Evolutionary conservation across 306 rosid genomes (phyloP).

Genomic region (Luffa aegyptiaca): DNA sequence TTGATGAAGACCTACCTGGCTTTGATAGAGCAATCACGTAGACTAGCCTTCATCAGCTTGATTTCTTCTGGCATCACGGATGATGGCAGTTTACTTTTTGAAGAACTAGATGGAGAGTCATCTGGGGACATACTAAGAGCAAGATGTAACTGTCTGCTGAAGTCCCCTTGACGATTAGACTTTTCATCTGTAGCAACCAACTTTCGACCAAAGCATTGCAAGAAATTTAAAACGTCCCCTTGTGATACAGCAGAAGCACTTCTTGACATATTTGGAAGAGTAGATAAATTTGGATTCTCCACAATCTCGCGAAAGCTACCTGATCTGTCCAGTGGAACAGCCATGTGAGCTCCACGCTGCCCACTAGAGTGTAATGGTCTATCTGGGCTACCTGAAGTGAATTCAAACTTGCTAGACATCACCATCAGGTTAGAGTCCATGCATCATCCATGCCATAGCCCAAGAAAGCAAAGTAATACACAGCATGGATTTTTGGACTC

Average conservation of each 20-base stretch:
- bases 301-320: slow-evolving; percentile 78
- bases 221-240: slow-evolving; percentile 59
- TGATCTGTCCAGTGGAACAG: slow-evolving; percentile 72
- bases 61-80: slow-evolving; percentile 62
- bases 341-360: slow-evolving; percentile 95
- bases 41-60: slow-evolving; percentile 47
- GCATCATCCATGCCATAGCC: slow-evolving; percentile 40
- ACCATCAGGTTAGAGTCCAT: slow-evolving; percentile 72
- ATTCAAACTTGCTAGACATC: slow-evolving; percentile 80
- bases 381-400: slow-evolving; percentile 84
- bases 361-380: slow-evolving; percentile 68
- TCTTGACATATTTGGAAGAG: slow-evolving; percentile 86
- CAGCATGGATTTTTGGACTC: slow-evolving; percentile 45
- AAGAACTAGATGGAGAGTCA: slow-evolving; percentile 71
- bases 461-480: slow-evolving; percentile 49
- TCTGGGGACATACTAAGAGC: slow-evolving; percentile 74
- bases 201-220: slow-evolving; percentile 62
- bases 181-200: slow-evolving; percentile 57
- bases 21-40: slow-evolving; percentile 41
- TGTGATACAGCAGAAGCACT: slow-evolving; percentile 51
- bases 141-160: slow-evolving; percentile 42
- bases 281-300: slow-evolving; percentile 73
- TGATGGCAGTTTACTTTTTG: slow-evolving; percentile 64
- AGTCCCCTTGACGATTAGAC: slow-evolving; percentile 62
- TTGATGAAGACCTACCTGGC: slow-evolving; percentile 70